These are phyloP conservation scores for Cenococcum geophilum DNA, from an alignment of 495 filamentous ascomycete genomes.

Conservation along the genomic window DNA sequence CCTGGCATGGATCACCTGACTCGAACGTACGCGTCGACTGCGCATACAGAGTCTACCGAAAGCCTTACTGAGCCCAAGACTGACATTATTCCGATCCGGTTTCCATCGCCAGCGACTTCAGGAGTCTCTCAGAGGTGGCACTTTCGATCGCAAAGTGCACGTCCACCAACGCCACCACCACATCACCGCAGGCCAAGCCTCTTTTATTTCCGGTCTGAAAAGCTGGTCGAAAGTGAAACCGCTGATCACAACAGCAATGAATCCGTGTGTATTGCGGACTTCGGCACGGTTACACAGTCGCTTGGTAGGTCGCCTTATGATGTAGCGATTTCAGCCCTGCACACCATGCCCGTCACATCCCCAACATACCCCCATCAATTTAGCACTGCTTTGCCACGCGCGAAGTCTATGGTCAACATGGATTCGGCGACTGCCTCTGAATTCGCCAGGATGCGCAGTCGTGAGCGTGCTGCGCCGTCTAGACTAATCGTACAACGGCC, in stretches of 20 bases:
- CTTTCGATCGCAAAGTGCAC: constrained; percentile 16
- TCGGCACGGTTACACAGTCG: constrained; percentile 37
- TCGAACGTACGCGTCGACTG: constrained; percentile 21
- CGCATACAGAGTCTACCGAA: constrained; percentile 7
- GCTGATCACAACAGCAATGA: constrained; percentile 15
- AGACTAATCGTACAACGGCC: constrained; percentile 21
- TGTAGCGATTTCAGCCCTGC: constrained; percentile 31
- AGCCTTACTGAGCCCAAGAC: background rate
- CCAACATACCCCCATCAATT: constrained; percentile 38
- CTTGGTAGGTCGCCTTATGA: constrained; percentile 44
- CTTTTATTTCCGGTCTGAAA: constrained; percentile 20
- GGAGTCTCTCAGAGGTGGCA: constrained; percentile 10
- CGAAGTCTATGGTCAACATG: constrained; percentile 35
- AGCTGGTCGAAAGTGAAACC: constrained; percentile 8
- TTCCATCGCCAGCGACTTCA: constrained; percentile 12
- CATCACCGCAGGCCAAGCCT: constrained; percentile 23
- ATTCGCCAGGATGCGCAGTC: constrained; percentile 38
- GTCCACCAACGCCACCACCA: constrained; percentile 19
- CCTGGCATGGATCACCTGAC: constrained; percentile 32
- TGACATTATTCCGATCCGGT: constrained; percentile 1
- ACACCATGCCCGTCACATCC: constrained; percentile 4
- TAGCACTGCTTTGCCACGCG: constrained; percentile 24
- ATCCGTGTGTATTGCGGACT: constrained; percentile 31
- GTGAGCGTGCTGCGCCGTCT: constrained; percentile 27
- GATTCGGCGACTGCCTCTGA: constrained; percentile 36